Evolutionary conservation across 441 rosid genomes (phyloP).

Genomic region (Populus tomentosa): DNA sequence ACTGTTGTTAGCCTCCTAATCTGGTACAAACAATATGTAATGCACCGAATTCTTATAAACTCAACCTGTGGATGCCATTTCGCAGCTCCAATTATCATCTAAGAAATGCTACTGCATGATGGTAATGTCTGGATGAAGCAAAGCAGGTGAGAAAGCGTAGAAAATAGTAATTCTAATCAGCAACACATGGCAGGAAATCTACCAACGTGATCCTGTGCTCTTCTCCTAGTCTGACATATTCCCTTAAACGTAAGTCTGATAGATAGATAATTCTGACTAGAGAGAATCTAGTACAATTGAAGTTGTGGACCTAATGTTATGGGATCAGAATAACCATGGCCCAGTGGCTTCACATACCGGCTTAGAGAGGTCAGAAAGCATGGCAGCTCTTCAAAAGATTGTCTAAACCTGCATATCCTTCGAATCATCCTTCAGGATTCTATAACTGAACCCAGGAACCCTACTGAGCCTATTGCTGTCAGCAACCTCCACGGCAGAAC

Average conservation of each 20-base stretch:
- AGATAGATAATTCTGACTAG: background rate
- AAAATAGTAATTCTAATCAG: background rate
- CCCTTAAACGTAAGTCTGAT: background rate
- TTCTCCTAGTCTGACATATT: background rate
- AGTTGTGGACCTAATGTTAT: background rate
- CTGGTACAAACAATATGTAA: background rate
- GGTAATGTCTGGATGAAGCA: no score
- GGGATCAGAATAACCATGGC: background rate
- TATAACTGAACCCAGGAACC: conserved; percentile 58
- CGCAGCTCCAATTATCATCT: background rate
- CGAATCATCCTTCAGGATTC: conserved; percentile 55
- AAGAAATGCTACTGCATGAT: background rate
- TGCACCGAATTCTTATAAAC: background rate
- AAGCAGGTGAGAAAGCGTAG: no score
- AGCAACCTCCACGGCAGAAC: conserved; percentile 51
- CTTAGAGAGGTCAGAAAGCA: background rate
- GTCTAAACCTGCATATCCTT: conserved; percentile 25
- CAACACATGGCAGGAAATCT: background rate
- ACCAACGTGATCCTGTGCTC: background rate
- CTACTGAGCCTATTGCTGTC: conserved; percentile 27
- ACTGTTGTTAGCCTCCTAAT: background rate
- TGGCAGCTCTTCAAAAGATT: background rate
- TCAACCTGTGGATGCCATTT: background rate
- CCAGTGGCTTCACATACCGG: background rate
- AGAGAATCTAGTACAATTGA: background rate